Evolutionary conservation across 2,329 filamentous ascomycete genomes (phyloP).

Genomic region (Verticillium alfalfae): DNA sequence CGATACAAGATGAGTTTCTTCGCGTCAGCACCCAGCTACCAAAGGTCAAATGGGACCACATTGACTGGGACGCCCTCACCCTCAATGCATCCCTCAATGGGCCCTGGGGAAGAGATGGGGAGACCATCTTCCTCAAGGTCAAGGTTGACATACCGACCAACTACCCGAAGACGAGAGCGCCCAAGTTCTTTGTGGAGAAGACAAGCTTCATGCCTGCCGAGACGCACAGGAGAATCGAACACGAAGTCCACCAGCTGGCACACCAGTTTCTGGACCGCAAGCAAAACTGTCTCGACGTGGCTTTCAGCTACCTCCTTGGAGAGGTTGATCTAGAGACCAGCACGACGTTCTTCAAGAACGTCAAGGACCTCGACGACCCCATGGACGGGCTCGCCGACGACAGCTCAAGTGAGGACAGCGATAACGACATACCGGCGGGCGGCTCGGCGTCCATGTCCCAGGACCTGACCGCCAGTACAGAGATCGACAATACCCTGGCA

Average conservation of each 20-base stretch:
- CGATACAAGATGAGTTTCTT: slow-evolving; percentile 59
- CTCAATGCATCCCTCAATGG: slow-evolving; percentile 58
- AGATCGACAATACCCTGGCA: slow-evolving; percentile 47
- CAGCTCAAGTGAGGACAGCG: slow-evolving; percentile 80
- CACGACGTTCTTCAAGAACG: slow-evolving; percentile 57
- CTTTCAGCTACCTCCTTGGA: slow-evolving; percentile 58
- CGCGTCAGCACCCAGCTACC: slow-evolving; percentile 57
- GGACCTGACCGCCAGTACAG: slow-evolving; percentile 49
- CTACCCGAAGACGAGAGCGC: slow-evolving; percentile 53
- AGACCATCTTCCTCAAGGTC: slow-evolving; percentile 57
- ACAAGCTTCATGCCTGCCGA: slow-evolving; percentile 56
- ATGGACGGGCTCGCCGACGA: slow-evolving; percentile 59
- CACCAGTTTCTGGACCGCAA: slow-evolving; percentile 49
- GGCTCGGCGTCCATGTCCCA: slow-evolving; percentile 57
- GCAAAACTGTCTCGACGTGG: slow-evolving; percentile 57
- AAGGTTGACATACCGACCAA: slow-evolving; percentile 53
- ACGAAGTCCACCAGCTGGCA: slow-evolving; percentile 52
- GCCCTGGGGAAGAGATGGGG: slow-evolving; percentile 54
- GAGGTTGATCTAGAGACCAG: slow-evolving; percentile 57
- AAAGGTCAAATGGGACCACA: slow-evolving; percentile 59
- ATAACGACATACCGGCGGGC: slow-evolving; percentile 48
- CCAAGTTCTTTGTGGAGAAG: slow-evolving; percentile 56
- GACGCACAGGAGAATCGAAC: slow-evolving; percentile 45
- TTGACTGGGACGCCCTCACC: slow-evolving; percentile 56
- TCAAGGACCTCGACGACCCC: slow-evolving; percentile 56